Base-by-base conservation (phyloP, 495 filamentous ascomycete genomes). In the Aspergillus nidulans region DNA sequence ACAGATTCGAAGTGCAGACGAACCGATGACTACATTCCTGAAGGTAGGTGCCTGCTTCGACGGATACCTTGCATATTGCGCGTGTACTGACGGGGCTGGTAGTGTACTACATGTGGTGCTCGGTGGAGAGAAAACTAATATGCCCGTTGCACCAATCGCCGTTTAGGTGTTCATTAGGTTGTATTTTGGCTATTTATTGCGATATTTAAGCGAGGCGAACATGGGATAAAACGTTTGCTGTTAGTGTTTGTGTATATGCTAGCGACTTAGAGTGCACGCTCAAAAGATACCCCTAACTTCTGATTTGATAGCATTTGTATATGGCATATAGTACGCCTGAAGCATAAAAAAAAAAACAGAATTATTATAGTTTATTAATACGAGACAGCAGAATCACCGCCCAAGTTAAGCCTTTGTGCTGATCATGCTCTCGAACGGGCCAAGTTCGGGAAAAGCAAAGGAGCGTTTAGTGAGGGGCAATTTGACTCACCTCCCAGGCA, bases 1-100 rank as follows among this genome's bases (percentile, higher is more conserved):
- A 62, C 94, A 98, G 81, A 97, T 96, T 74, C 85, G 94, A 54
- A 95, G 90, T 76, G 94, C 95, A 38, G 94, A 98, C 74, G 94
- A 98, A 79, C 94, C 94, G 49, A 96, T 96, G 91, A 98, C 94
- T 44, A 89, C 81, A 38, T 97, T 98, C 71, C 92, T 86, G 69
- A 91, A 89, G 87, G 90, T 92, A 59, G 49, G 77, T 64, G 51
- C 40, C 39, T 41, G 48, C 55, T 55, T 61, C 53, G 60, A 57
- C 56, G 56, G 55, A 52, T 51, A 49, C 46, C 41, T 55, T 55
- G 56, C 55, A 55, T 57, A 52, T 36, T 52, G 49, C 46, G 43
- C 28, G 50, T 59, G 42, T 59, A 46, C 69, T 76, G 63, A 73
- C 45, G 58, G 25, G 34, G 39, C 54, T 55, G 52, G 50, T 52